Base-by-base conservation (phyloP, 2,329 filamentous ascomycete species). In the Colletotrichum sp. region DNA sequence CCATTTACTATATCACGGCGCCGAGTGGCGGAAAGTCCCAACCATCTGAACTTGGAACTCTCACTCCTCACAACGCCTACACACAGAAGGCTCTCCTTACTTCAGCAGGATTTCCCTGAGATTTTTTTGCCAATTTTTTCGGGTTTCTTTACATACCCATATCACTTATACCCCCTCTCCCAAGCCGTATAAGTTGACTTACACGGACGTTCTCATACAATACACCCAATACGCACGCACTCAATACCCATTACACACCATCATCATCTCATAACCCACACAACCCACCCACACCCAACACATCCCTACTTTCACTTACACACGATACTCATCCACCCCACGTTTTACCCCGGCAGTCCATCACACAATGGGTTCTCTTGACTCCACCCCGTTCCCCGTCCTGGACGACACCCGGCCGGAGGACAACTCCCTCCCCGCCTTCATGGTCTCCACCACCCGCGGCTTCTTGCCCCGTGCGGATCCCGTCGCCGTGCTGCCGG, bases 391-490 rank as follows among this genome's bases (percentile, higher is more conserved):
- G 74, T 94, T 94, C 82, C 85, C 88, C 70, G 90, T 95, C 84
- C 88, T 95, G 58, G 85, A 88, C 72, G 93, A 94, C 85, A 89
- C 91, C 74, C 88, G 85, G 82, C 91, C 92, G 2, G 84, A 92
- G 75, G 92, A 94, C 83, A 89, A 82, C 71, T 89, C 91, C 58
- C 87, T 95, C 32, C 93, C 93, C 8, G 91, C 94, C 79, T 96
- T 96, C 87, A 95, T 95, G 91, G 94, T 96, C 52, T 95, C 94
- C 60, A 95, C 92, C 27, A 90, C 91, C 6, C 89, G 93, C 74
- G 94, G 94, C 67, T 96, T 96, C 83, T 88, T 96, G 39, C 94
- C 94, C 15, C 91, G 94, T 16, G 88, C 89, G 82, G 87, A 93
- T 77, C 92, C 92, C 60, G 85, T 93, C 78, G 86, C 88, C 66